These are phyloP conservation scores for Irpex sp. DNA, from an alignment of 1,284 basidiomycete species.

Conservation along the genomic window DNA sequence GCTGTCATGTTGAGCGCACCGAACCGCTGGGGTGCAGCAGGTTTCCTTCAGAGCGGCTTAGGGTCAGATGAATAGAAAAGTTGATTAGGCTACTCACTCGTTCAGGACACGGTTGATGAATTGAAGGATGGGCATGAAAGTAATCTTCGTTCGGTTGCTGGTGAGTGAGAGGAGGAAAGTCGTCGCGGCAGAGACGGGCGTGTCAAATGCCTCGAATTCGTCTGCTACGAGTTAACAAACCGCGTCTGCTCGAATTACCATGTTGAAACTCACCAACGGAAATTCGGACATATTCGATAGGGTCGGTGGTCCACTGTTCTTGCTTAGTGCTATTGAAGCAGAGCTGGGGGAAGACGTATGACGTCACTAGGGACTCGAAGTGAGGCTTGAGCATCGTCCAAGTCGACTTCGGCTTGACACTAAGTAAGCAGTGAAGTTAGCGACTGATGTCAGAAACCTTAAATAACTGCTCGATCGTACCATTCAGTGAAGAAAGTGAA, in stretches of 20 bases:
- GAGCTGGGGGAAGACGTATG: conserved; percentile 83
- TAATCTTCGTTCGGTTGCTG: conserved; percentile 71
- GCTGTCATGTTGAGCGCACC: conserved; percentile 82
- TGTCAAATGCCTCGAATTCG: conserved; percentile 75
- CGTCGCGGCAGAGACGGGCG: conserved; percentile 74
- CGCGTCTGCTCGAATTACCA: neutral
- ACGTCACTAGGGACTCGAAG: conserved; percentile 67
- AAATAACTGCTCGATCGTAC: conserved; percentile 38
- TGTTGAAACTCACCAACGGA: conserved; percentile 52
- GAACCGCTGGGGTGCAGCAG: conserved; percentile 64
- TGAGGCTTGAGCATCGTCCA: conserved; percentile 85
- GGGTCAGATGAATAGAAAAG: neutral
- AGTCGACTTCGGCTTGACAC: conserved; percentile 85
- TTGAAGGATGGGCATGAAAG: conserved; percentile 74
- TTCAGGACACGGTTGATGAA: conserved; percentile 72
- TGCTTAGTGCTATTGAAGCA: conserved; percentile 69
- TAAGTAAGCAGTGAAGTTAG: conserved; percentile 26
- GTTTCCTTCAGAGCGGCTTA: conserved; percentile 34
- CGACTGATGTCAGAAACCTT: conserved; percentile 4
- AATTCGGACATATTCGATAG: conserved; percentile 74
- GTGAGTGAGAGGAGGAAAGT: conserved; percentile 76
- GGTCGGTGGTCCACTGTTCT: conserved; percentile 73
- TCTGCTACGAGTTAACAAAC: conserved; percentile 38
- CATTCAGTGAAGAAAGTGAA: conserved; percentile 84
- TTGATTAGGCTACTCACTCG: conserved; percentile 43